Percentiles rank a stretch among this genome's conserved stretches.
These are phyloP conservation scores for Xylaria intraflava DNA, from an alignment of 495 filamentous ascomycete genomes.

Conservation along the genomic window DNA sequence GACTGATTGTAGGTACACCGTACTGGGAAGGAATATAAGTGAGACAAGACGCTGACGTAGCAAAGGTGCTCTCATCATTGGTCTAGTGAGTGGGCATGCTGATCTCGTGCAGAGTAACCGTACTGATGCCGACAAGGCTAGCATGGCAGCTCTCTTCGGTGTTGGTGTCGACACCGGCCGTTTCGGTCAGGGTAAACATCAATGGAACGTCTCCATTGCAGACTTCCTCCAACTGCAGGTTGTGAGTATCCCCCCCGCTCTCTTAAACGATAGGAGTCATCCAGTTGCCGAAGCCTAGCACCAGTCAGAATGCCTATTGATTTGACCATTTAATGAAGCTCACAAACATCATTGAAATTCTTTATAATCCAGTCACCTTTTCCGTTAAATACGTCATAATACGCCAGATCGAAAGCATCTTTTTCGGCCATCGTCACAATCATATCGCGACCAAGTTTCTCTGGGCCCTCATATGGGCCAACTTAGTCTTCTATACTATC, in stretches of 20 bases:
- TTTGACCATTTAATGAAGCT: neutral
- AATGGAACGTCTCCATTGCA: neutral
- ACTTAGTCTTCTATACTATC: neutral
- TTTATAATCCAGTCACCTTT: conserved; percentile 2
- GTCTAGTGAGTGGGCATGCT: neutral
- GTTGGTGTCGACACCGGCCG: neutral
- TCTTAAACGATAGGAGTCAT: too few species aligned
- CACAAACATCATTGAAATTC: neutral
- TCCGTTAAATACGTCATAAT: conserved; percentile 8
- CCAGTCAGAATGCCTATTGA: too few species aligned
- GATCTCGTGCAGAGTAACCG: neutral
- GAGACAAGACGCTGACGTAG: too few species aligned
- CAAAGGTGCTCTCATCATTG: neutral
- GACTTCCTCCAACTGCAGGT: neutral
- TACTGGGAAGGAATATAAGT: too few species aligned
- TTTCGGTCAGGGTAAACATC: neutral
- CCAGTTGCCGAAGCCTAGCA: too few species aligned
- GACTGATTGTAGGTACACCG: conserved; percentile 4
- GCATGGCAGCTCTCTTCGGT: neutral
- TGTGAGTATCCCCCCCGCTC: too few species aligned
- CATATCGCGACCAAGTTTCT: neutral
- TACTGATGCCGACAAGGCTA: neutral
- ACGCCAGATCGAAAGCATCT: conserved; percentile 7
- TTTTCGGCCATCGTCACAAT: neutral
- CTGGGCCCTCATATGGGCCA: neutral